A percentile compares a stretch with the other conserved stretches of the same genome.
Conservation (phyloP, 192 early-diverging fungal species). For the Rhizophagus prolifer region DNA sequence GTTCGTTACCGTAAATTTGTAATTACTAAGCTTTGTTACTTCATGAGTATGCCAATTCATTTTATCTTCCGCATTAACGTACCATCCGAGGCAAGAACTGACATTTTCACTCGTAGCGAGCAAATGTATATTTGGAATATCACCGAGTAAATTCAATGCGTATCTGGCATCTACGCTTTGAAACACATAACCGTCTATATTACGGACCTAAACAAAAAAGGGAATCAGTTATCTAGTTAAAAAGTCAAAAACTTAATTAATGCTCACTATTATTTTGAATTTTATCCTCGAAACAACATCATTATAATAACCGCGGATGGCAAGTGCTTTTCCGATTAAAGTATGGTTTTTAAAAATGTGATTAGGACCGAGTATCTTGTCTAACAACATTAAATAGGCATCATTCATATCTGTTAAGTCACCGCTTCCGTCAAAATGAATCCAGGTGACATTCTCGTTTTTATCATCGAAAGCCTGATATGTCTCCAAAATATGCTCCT, state of each 20-base stretch:
- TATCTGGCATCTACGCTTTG: not conserved
- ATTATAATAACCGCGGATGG: not conserved
- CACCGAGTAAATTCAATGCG: not conserved
- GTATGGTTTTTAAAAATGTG: not conserved
- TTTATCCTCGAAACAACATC: not conserved
- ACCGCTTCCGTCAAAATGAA: not conserved
- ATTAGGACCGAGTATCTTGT: not conserved
- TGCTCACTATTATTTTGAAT: not conserved
- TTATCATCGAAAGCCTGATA: not conserved
- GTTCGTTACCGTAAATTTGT: not conserved
- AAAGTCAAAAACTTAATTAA: not conserved
- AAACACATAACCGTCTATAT: not conserved
- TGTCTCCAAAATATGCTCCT: not conserved
- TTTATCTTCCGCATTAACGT: not conserved
- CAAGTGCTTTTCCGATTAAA: not conserved
- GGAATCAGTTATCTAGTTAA: not conserved
- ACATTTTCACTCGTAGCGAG: not conserved
- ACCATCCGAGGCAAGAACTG: not conserved
- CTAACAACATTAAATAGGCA: not conserved
- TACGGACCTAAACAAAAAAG: not conserved
- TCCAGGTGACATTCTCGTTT: not conserved
- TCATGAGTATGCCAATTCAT: not conserved
- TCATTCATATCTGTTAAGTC: not conserved
- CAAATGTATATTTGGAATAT: not conserved
- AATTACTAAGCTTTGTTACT: not conserved